phyloP scores from a whole-genome alignment of 2,329 filamentous ascomycete genomes.

The Microsporum canis region DNA sequence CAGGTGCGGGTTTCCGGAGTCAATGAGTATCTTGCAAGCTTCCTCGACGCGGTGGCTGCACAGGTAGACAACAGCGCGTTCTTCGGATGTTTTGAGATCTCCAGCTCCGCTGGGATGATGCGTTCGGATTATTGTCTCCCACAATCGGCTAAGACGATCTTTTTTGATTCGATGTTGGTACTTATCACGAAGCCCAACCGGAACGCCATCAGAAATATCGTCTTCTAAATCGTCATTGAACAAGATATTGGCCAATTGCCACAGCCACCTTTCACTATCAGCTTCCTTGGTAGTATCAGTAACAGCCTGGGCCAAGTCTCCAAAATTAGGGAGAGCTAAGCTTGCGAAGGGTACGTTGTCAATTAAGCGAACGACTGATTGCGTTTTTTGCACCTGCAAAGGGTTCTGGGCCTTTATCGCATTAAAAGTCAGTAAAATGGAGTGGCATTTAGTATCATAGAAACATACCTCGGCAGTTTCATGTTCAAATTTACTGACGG shows the following conservation, averaged over 20 bases:
- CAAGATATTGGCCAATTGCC: slow-evolving; percentile 75
- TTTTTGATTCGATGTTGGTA: slow-evolving; percentile 38
- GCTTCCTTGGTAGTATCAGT: slow-evolving; percentile 20
- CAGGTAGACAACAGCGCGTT: slow-evolving; percentile 71
- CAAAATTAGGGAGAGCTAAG: slow-evolving; percentile 25
- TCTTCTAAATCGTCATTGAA: slow-evolving; percentile 57
- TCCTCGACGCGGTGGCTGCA: slow-evolving; percentile 68
- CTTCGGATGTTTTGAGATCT: slow-evolving; percentile 55
- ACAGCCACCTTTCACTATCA: slow-evolving; percentile 45
- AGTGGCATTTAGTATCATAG: background rate
- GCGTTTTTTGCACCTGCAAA: slow-evolving; percentile 26
- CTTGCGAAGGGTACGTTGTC: slow-evolving; percentile 49
- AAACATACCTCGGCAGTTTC: slow-evolving; percentile 10
- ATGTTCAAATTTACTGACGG: slow-evolving; percentile 3
- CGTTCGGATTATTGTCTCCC: slow-evolving; percentile 40
- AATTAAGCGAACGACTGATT: slow-evolving; percentile 37
- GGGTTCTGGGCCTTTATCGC: slow-evolving; percentile 20
- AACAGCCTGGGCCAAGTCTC: slow-evolving; percentile 23
- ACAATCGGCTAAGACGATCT: slow-evolving; percentile 35
- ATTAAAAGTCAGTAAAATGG: slow-evolving; percentile 2
- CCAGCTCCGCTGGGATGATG: slow-evolving; percentile 58
- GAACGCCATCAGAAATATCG: slow-evolving; percentile 35
- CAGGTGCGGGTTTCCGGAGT: slow-evolving; percentile 69
- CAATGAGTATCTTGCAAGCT: slow-evolving; percentile 67
- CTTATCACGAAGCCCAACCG: slow-evolving; percentile 27